Percentiles rank a stretch among this genome's conserved stretches.
These are phyloP conservation scores for Phytophthora syringae DNA, from an alignment of 352 stramenopile species.

Conservation along the genomic window DNA sequence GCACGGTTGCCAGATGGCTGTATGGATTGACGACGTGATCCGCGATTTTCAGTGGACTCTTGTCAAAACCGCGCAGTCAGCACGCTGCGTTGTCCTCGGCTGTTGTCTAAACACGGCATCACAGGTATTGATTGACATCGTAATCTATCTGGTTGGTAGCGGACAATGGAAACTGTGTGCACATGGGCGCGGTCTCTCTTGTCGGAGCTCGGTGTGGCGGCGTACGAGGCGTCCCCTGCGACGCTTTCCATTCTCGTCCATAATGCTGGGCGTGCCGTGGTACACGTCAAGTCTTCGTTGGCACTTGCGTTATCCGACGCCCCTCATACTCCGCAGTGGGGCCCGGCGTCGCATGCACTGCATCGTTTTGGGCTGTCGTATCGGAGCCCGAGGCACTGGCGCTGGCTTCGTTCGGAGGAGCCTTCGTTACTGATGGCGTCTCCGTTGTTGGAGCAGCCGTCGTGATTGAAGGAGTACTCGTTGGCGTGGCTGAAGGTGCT, in stretches of 20 bases:
- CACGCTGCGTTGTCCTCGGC: neutral
- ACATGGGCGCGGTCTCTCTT: constrained; percentile 26
- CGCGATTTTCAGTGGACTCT: constrained; percentile 4
- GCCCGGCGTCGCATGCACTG: constrained; percentile 6
- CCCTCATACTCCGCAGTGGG: constrained; percentile 12
- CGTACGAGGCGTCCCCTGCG: constrained; percentile 7
- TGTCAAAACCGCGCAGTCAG: neutral
- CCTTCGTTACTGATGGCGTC: constrained; percentile 20
- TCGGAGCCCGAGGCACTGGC: constrained; percentile 12
- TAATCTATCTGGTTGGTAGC: constrained; percentile 26
- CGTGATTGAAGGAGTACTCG: constrained; percentile 19
- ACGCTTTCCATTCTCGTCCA: neutral
- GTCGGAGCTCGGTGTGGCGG: constrained; percentile 1
- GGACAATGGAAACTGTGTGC: constrained; percentile 1
- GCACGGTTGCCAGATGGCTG: constrained; percentile 7
- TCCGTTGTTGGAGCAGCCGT: constrained; percentile 10
- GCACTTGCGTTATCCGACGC: constrained; percentile 3
- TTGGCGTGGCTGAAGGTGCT: constrained; percentile 8
- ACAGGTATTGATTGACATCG: neutral
- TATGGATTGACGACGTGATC: constrained; percentile 3
- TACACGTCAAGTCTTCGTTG: neutral
- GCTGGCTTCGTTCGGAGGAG: neutral
- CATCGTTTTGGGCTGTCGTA: constrained; percentile 13
- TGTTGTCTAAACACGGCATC: too few relatives aligned
- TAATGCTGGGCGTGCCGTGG: too few relatives aligned